Evolutionary conservation across 1,284 basidiomycete genomes (phyloP), one percentile per base, ranked within the genome.

Genomic region (Cryptococcus sp.): DNA sequence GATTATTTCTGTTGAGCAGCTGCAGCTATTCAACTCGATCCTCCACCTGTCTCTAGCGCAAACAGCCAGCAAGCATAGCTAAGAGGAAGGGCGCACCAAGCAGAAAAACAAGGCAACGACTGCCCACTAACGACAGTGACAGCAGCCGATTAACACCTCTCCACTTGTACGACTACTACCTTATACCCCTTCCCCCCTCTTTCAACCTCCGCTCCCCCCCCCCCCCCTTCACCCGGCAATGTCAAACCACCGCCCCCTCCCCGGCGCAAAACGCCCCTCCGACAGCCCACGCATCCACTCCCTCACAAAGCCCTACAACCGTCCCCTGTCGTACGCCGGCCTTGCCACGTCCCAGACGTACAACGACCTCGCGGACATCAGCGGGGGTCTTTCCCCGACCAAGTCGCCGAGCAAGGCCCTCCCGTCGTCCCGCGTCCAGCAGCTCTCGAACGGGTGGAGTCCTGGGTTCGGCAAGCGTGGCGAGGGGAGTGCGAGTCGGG

Each of bases 241-340:
- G 50, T 52, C 50, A 4, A 23, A 52, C 40, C 42, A 52, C 21
- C 48, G 37, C 5, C 35, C 48, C 8, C 49, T 54, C 5, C 20
- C 35, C 7, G 55, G 55, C 11, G 56, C 55, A 3, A 46, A 45
- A 21, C 44, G 55, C 33, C 56, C 28, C 23, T 49, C 48, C 28
- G 57, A 46, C 37, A 55, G 50, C 45, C 62, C 50, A n/a, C 59
- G 68, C 3, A 23, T 67, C 3, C 68, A 70, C 54, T 53, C 61
- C 3, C n/a, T 68, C 3, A 23, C 46, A 23, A 70, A 65, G 42
- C 68, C 68, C 3, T 70, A 70, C 49, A 54, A 57, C 21, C 54
- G 68, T 12, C 66, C 65, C 4, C 46, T 52, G 13, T 65, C 64
- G 11, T 60, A 54, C 46, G 40, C 55, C 35, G 56, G 62, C 24